Evolutionary conservation across 352 stramenopile species (phyloP).

Genomic region (Thraustochytrium sp.): DNA sequence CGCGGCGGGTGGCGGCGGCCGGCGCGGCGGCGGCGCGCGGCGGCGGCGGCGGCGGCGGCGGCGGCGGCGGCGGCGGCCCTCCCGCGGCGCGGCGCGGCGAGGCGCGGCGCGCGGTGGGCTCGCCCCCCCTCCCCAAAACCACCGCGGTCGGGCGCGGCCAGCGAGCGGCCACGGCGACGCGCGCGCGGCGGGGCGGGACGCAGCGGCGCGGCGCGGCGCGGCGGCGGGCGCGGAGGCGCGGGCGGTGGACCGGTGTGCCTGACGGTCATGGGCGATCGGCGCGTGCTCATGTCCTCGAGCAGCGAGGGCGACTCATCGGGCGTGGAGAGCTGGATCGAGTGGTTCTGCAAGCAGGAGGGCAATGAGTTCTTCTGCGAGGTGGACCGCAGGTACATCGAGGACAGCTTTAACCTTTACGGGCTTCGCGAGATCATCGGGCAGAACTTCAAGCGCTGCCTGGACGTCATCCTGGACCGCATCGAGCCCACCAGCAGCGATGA

Average conservation of each 20-base stretch:
- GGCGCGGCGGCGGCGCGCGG: neutral
- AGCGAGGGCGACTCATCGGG: conserved; percentile 53
- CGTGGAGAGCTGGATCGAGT: conserved; percentile 84
- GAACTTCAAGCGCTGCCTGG: conserved; percentile 80
- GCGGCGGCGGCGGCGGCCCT: no score
- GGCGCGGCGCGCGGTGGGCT: no score
- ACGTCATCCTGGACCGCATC: conserved; percentile 78
- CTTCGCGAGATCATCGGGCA: conserved; percentile 70
- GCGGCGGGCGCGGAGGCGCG: neutral
- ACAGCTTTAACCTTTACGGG: conserved; percentile 86
- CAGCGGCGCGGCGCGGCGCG: neutral
- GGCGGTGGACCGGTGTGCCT: no score
- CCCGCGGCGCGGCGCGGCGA: no score
- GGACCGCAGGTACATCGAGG: conserved; percentile 80
- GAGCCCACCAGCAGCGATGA: conserved; percentile 52
- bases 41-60: neutral
- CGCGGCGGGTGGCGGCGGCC: neutral
- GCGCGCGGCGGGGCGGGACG: neutral
- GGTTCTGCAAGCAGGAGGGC: conserved; percentile 81
- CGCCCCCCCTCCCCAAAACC: no score
- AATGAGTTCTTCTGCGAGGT: conserved; percentile 86
- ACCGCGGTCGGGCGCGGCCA: no score
- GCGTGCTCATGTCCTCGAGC: conserved; percentile 9
- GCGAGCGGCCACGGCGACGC: no score
- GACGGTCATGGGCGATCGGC: neutral